phyloP scores from a whole-genome alignment of 192 early-diverging fungal genomes.

The Rhizophagus clarus region DNA sequence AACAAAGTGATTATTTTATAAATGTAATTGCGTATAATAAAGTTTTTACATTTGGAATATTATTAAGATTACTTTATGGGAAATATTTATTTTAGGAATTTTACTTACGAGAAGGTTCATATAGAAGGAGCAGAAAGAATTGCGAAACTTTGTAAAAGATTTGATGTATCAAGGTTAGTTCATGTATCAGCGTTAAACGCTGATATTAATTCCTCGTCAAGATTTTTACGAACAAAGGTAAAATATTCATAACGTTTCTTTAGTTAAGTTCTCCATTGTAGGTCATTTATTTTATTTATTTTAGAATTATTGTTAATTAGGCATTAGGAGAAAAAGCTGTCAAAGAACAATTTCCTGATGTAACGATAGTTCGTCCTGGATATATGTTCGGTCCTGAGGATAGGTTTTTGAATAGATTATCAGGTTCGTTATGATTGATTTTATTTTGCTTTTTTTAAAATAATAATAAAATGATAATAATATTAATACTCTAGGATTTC shows the following conservation, averaged over 20 bases:
- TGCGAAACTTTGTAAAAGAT: conserved; percentile 76
- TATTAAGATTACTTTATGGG: neutral
- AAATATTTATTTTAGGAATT: conserved; percentile 68
- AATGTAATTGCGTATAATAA: no score
- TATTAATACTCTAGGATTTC: conserved; percentile 39
- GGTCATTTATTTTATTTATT: neutral
- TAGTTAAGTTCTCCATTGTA: neutral
- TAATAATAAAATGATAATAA: conserved; percentile 25
- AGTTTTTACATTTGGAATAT: neutral
- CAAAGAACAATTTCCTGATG: conserved; percentile 85
- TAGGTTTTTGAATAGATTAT: conserved; percentile 88
- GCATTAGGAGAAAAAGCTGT: conserved; percentile 91
- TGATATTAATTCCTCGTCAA: conserved; percentile 68
- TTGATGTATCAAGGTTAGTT: conserved; percentile 82
- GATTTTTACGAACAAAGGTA: conserved; percentile 87
- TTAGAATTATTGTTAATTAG: conserved; percentile 39
- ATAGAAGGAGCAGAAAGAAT: conserved; percentile 80
- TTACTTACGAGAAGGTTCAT: conserved; percentile 82
- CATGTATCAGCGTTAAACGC: conserved; percentile 91
- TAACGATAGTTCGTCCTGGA: conserved; percentile 90
- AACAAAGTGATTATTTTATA: conserved; percentile 71
- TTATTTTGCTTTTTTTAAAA: conserved; percentile 5
- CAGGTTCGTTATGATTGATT: conserved; percentile 48
- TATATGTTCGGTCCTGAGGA: conserved; percentile 92
- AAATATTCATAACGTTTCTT: neutral